These are phyloP conservation scores for Aspergillus pseudoterreus DNA, from an alignment of 2,329 filamentous ascomycete species.

Conservation along the genomic window DNA sequence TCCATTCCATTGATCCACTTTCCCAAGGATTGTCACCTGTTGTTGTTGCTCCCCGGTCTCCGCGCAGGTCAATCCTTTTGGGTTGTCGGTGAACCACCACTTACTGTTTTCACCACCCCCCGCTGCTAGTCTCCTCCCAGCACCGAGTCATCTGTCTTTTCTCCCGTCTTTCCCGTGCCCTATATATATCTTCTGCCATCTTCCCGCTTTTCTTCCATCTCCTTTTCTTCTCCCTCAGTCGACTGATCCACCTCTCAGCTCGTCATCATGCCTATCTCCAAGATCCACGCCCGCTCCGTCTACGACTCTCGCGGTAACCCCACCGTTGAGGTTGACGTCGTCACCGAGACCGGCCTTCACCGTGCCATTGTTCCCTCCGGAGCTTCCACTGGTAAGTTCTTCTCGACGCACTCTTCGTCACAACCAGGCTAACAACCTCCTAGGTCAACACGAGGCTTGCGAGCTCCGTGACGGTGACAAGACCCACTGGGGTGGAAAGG, in stretches of 20 bases:
- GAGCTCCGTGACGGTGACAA: constrained; percentile 91
- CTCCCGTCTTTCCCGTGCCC: constrained; percentile 6
- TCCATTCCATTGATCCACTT: constrained; percentile 2
- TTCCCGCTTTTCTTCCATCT: constrained; percentile 12
- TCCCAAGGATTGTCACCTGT: not conserved
- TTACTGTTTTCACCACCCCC: constrained; percentile 18
- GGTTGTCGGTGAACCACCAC: constrained; percentile 36
- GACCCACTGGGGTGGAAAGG: constrained; percentile 80
- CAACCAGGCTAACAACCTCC: constrained; percentile 22
- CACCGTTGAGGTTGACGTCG: constrained; percentile 95
- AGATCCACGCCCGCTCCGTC: constrained; percentile 89
- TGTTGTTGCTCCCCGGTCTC: constrained; percentile 9
- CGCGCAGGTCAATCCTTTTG: constrained; percentile 29
- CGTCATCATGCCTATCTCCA: constrained; percentile 78
- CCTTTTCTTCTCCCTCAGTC: constrained; percentile 16
- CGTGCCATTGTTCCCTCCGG: constrained; percentile 96
- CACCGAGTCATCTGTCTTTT: constrained; percentile 15
- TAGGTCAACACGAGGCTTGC: constrained; percentile 84
- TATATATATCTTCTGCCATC: constrained; percentile 15
- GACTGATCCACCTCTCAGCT: constrained; percentile 25
- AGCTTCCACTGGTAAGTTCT: constrained; percentile 75
- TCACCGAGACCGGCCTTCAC: constrained; percentile 94
- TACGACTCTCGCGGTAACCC: constrained; percentile 99
- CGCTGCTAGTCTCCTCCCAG: constrained; percentile 29
- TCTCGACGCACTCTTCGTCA: not conserved